These are phyloP conservation scores for Hymenoscyphus occultus DNA, from an alignment of 2,329 filamentous ascomycete species.

Conservation along the genomic window DNA sequence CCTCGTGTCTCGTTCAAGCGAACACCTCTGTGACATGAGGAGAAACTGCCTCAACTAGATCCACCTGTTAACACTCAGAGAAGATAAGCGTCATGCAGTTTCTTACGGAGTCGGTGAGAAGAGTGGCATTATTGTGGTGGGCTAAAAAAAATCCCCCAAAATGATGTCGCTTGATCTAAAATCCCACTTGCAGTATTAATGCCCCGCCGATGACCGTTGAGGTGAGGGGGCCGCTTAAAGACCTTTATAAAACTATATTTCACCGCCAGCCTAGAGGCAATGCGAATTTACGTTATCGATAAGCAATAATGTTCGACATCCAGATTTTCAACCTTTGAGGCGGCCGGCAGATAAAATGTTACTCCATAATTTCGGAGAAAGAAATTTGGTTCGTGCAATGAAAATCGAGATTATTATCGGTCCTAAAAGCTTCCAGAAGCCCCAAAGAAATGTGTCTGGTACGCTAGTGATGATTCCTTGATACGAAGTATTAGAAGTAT, in stretches of 20 bases:
- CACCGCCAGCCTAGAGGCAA: background rate
- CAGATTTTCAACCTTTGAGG: background rate
- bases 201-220: background rate
- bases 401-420: background rate
- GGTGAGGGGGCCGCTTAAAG: background rate
- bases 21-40: background rate
- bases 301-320: background rate
- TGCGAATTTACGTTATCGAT: constrained; percentile 3
- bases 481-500: background rate
- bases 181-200: background rate
- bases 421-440: constrained; percentile 2
- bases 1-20: background rate
- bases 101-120: background rate
- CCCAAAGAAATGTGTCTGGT: background rate
- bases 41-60: background rate
- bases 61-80: background rate
- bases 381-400: background rate
- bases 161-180: background rate
- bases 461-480: background rate
- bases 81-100: background rate
- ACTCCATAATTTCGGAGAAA: constrained; percentile 4
- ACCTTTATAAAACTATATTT: background rate
- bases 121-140: background rate
- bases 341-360: background rate
- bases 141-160: background rate